A percentile compares a stretch with the other conserved stretches of the same genome.
Conservation (phyloP, 73 alveolate genomes). For the Symbiodinium pilosum region DNA sequence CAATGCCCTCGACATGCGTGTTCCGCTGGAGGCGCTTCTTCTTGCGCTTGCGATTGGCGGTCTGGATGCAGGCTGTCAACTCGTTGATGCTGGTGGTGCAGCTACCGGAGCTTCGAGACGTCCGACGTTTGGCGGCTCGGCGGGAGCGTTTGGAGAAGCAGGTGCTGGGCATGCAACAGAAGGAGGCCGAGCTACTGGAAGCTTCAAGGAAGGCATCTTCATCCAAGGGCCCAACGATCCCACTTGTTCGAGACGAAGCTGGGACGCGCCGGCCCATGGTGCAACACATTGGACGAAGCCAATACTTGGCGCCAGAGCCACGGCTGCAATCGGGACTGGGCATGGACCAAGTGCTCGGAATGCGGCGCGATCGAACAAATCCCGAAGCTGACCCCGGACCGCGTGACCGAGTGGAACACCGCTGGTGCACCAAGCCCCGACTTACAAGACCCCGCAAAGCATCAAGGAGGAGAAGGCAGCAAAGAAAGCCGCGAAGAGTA, state of each 20-base stretch:
- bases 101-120: not conserved
- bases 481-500: not conserved
- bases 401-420: not conserved
- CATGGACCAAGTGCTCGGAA: not conserved
- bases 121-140: not conserved
- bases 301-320: not conserved
- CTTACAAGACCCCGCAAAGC: not conserved
- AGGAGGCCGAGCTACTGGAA: not conserved
- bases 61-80: not conserved
- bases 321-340: not conserved
- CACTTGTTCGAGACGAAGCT: no score
- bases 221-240: no score
- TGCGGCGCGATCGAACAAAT: not conserved
- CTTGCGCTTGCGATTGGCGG: not conserved
- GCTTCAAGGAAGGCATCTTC: not conserved
- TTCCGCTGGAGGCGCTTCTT: not conserved
- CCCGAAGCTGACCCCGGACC: not conserved
- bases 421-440: not conserved
- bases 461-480: not conserved
- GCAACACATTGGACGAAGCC: not conserved
- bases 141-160: not conserved
- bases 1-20: not conserved
- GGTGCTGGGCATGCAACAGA: not conserved
- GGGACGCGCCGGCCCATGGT: not conserved
- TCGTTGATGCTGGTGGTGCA: not conserved